Base-by-base conservation (phyloP, 345 rosid species). In the Ceriops decandra region DNA sequence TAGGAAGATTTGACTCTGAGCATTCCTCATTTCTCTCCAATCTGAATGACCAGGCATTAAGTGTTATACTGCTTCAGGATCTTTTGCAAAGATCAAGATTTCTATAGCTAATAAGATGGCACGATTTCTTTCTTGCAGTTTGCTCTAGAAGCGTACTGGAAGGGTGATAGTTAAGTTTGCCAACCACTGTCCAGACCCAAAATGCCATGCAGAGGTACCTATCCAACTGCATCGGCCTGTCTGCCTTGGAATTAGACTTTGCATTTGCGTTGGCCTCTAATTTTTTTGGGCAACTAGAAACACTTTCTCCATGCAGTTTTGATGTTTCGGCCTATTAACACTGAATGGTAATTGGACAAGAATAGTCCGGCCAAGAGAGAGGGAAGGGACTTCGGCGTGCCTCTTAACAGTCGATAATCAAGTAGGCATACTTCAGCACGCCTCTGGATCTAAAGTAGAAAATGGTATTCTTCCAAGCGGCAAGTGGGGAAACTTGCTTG, bases 131-230 rank as follows among this genome's bases (percentile, higher is more conserved):
- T 61, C 51, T 16, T 82, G 92, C 87, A 95, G 96, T 92, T 90
- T 84, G 98, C 87, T 75, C 91, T 92, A 58, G 99, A 95, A 82
- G 97, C 99, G 60, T 95, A 85, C 66, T 84, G 99, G 52, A 95
- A 95, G 77, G 99, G 98, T 42, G 98, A 92, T 82, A 95, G 90
- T 77, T 92, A 77, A 92, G 82, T 95, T 92, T 47, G 98, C 99
- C 52, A 92, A 92, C 79, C 98, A 92, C 73, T 85, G 96, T 33
- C 99, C 99, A 0, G 96, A 88, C 64, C 99, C 99, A 51, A 95
- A 92, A 65, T 92, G 99, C 80, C 90, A 90, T 64, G 98, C 96
- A 20, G 92, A 92, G 96, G 98, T 95, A 82, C 32, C 10, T 16
- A 15, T n/a, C 35, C 17, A 15, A 38, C 16, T 49, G 2, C 30